These are phyloP conservation scores for Eucalyptus paniculata DNA, from an alignment of 345 rosid genomes.

Conservation along the genomic window DNA sequence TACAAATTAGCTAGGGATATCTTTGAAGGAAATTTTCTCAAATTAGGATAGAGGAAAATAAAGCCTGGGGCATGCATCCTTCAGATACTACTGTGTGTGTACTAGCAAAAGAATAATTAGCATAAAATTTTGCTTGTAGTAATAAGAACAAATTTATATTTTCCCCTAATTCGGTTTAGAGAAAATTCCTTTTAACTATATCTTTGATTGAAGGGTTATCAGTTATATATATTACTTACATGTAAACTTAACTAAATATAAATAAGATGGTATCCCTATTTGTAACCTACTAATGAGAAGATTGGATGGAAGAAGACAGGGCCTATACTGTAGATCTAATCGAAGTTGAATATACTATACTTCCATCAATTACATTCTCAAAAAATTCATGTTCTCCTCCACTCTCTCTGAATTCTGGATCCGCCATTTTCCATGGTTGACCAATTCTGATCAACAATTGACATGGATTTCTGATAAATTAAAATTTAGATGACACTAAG, in stretches of 20 bases:
- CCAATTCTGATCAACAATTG: neutral
- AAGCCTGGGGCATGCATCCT: neutral
- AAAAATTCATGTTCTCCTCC: neutral
- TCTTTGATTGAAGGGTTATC: neutral
- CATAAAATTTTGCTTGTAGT: neutral
- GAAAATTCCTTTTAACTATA: neutral
- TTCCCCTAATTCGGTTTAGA: neutral
- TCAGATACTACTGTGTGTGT: neutral
- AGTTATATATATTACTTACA: accelerated
- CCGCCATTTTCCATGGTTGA: neutral
- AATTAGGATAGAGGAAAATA: neutral
- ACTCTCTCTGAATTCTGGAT: neutral
- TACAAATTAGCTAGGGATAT: neutral
- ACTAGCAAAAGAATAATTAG: neutral
- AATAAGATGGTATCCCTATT: neutral
- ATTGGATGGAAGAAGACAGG: neutral
- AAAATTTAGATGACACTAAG: neutral
- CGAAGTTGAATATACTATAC: neutral
- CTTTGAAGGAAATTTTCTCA: neutral
- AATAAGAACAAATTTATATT: neutral
- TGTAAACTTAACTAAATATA: neutral
- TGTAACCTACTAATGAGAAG: neutral
- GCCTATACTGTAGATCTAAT: neutral
- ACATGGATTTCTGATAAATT: neutral
- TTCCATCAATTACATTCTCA: neutral